phyloP scores from a whole-genome alignment of 116 monocot species.

The Cymodocea nodosa region DNA sequence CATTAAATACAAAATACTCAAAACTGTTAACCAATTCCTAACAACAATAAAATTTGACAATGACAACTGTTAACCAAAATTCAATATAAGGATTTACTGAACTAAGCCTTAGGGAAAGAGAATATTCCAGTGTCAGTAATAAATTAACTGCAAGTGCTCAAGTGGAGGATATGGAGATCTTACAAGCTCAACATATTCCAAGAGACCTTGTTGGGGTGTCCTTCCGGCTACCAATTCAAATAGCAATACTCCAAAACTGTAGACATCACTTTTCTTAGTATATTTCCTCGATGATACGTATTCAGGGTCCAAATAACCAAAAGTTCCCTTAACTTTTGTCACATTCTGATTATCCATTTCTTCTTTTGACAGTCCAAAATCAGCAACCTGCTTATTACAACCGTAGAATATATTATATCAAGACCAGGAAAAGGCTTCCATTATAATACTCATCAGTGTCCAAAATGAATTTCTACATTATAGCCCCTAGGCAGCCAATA shows the following conservation, averaged over 20 bases:
- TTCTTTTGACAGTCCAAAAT: constrained; percentile 94
- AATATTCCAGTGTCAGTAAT: background rate
- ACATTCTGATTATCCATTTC: constrained; percentile 46
- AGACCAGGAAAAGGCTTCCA: background rate
- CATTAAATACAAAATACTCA: too few species aligned
- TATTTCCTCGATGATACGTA: constrained; percentile 72
- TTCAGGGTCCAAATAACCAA: constrained; percentile 93
- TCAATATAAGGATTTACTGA: background rate
- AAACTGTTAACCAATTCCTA: too few species aligned
- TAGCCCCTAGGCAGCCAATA: too few species aligned
- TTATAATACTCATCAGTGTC: too few species aligned
- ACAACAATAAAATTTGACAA: too few species aligned
- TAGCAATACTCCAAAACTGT: constrained; percentile 84
- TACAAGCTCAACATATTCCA: constrained; percentile 96
- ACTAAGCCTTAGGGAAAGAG: background rate
- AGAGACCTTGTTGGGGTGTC: constrained; percentile 84
- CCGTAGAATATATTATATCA: background rate
- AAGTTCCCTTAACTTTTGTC: constrained; percentile 71
- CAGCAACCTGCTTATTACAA: constrained; percentile 49
- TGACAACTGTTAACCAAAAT: background rate
- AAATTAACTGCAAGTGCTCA: background rate
- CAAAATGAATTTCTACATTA: too few species aligned
- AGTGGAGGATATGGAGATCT: constrained; percentile 9
- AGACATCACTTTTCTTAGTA: constrained; percentile 94
- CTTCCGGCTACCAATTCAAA: constrained; percentile 88